phyloP scores from a whole-genome alignment of 257 asterid species.

The Solanum stenotomum region DNA sequence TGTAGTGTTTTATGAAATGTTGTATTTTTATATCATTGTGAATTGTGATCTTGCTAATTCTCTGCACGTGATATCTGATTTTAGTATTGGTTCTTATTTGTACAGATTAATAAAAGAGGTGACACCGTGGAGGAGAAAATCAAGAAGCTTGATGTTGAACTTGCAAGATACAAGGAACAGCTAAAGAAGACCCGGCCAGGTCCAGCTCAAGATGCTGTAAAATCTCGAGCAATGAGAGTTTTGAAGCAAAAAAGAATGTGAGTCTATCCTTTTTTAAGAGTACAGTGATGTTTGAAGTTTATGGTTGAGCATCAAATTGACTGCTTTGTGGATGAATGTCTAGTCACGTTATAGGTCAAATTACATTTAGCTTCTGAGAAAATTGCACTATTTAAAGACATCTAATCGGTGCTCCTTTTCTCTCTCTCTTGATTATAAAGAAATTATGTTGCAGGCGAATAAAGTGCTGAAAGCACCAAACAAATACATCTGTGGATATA shows the following conservation, averaged over 20 bases:
- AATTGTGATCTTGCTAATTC: neutral
- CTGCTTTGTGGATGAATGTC: neutral
- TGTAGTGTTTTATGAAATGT: neutral
- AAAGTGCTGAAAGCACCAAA: neutral
- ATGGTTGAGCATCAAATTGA: neutral
- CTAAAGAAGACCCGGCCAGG: slow-evolving; percentile 92
- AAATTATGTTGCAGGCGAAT: neutral
- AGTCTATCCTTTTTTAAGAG: slow-evolving; percentile 9
- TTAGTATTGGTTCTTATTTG: neutral
- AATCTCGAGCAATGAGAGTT: slow-evolving; percentile 97
- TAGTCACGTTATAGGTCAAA: neutral
- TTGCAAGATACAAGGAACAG: slow-evolving; percentile 75
- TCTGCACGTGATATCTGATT: neutral
- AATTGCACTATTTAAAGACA: neutral
- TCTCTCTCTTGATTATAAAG: neutral
- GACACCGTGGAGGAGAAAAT: slow-evolving; percentile 86
- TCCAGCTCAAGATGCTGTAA: slow-evolving; percentile 95
- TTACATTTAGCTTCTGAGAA: neutral
- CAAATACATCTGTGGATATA: neutral
- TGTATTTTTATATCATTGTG: neutral
- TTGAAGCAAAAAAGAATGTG: slow-evolving; percentile 92
- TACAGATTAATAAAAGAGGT: slow-evolving; percentile 88
- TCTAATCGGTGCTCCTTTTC: neutral
- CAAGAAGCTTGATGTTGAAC: slow-evolving; percentile 73
- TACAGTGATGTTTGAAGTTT: neutral